Base-by-base conservation (phyloP, 306 rosid genomes). In the Quercus parvula region DNA sequence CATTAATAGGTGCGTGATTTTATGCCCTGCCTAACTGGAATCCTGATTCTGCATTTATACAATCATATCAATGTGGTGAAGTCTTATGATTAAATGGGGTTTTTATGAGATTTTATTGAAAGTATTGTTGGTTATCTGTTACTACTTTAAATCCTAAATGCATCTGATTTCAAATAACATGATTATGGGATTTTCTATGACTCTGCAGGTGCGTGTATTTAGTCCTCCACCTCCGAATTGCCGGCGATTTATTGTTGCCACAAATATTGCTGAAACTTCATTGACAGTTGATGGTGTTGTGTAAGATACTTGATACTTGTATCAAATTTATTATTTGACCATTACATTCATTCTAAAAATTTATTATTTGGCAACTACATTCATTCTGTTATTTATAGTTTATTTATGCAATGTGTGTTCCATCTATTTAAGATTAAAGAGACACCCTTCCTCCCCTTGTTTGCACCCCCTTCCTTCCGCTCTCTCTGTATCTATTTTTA, bases 201-300 rank as follows among this genome's bases (percentile, higher is more conserved):
- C 77, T 79, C 27, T 77, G 58, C 88, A 95, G 99, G 97, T 95
- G 79, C 99, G 97, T 74, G 97, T 92, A 58, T 95, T 92, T 84
- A 90, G 87, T 82, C 93, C 93, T 72, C 90, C 98, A 31, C 99
- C 98, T 83, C 93, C 86, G 61, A 88, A 91, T 84, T 95, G 99
- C 86, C 87, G 99, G 85, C 87, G 99, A 79, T 90, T 95, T 79
- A 95, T 95, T 84, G 99, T 91, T 79, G 91, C 99, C 63, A 92
- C 98, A 76, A 95, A 95, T 81, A 95, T 95, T 81, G 98, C 99
- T 75, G 99, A 92, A 90, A 95, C 99, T 82, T 95, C 98, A 64
- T 87, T 95, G 94, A 95, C 99, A 44, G 99, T 95, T 74, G 99
- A 95, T 75, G 99, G 99, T 78, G 99, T 95, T 52, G 97, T 92